Evolutionary conservation across 73 alveolate species (phyloP).

Genomic region (Tetrahymena elliotti): DNA sequence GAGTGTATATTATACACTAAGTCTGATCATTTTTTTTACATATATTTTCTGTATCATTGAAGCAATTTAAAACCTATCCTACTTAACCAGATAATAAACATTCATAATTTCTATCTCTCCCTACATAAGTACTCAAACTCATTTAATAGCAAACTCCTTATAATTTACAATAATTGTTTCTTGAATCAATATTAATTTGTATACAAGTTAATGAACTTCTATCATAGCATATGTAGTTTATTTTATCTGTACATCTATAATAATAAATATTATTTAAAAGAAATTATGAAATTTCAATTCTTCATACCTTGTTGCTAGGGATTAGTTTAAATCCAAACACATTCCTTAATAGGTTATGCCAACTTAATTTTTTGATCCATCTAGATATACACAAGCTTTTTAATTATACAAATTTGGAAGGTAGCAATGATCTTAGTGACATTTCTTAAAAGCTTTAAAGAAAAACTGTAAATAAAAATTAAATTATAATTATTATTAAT

Average conservation of each 20-base stretch:
- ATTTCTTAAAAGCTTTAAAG: background rate
- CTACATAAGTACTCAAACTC: background rate
- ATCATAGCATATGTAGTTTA: background rate
- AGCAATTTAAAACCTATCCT: background rate
- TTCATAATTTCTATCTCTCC: background rate
- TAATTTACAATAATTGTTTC: background rate
- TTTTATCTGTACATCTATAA: background rate
- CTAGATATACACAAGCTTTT: background rate
- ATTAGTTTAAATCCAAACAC: background rate
- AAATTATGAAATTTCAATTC: too few species aligned
- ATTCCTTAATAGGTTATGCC: background rate
- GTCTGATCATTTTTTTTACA: background rate
- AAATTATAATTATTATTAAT: too few species aligned
- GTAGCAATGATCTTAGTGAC: background rate
- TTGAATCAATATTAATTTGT: background rate
- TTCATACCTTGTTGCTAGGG: background rate
- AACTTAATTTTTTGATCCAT: background rate
- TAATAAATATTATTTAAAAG: too few species aligned
- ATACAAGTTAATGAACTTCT: background rate
- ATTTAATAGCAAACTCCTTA: background rate
- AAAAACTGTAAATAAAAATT: too few species aligned
- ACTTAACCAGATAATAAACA: background rate
- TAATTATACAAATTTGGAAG: too few species aligned
- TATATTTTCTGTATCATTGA: background rate
- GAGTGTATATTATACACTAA: background rate